phyloP scores from a whole-genome alignment of 129 eudicot genomes.

The Chrysanthemum seticuspe region DNA sequence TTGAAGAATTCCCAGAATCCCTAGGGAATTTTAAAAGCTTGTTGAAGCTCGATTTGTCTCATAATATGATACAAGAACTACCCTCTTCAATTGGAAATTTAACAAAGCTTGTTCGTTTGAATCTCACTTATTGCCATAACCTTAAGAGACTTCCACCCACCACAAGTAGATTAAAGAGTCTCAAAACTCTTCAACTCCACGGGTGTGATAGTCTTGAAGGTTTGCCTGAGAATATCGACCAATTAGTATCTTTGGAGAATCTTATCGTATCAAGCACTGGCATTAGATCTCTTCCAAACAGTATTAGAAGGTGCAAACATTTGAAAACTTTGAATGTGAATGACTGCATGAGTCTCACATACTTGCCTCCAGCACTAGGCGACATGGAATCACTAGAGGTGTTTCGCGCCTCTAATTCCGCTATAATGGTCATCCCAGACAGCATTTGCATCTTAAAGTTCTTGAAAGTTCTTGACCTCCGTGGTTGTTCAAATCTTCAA shows the following conservation, averaged over 20 bases:
- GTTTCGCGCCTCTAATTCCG: slow-evolving; percentile 11
- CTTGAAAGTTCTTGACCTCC: slow-evolving; percentile 15
- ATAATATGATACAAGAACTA: slow-evolving; percentile 22
- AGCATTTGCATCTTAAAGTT: slow-evolving; percentile 24
- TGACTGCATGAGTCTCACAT: slow-evolving; percentile 20
- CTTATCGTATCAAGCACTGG: slow-evolving; percentile 15
- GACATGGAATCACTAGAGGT: slow-evolving; percentile 16
- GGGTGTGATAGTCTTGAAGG: slow-evolving; percentile 14
- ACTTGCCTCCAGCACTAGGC: slow-evolving; percentile 24
- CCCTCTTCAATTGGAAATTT: slow-evolving; percentile 24
- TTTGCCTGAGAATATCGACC: slow-evolving; percentile 19
- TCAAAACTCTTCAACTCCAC: slow-evolving; percentile 16
- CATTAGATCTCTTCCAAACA: slow-evolving; percentile 15
- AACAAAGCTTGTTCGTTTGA: slow-evolving; percentile 11
- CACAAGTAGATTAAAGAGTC: background rate
- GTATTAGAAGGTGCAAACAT: slow-evolving; percentile 9
- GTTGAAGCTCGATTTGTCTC: slow-evolving; percentile 20
- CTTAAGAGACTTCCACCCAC: background rate
- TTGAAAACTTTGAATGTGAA: slow-evolving; percentile 14
- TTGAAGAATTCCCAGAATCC: slow-evolving; percentile 15
- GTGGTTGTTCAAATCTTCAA: slow-evolving; percentile 7
- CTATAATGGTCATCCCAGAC: slow-evolving; percentile 18
- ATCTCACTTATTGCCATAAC: slow-evolving; percentile 16
- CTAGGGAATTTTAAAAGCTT: background rate
- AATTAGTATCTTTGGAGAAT: slow-evolving; percentile 11